Evolutionary conservation across 805 yeast genomes (phyloP), one percentile per base, ranked within the genome.

Genomic region (Pichia californica): DNA sequence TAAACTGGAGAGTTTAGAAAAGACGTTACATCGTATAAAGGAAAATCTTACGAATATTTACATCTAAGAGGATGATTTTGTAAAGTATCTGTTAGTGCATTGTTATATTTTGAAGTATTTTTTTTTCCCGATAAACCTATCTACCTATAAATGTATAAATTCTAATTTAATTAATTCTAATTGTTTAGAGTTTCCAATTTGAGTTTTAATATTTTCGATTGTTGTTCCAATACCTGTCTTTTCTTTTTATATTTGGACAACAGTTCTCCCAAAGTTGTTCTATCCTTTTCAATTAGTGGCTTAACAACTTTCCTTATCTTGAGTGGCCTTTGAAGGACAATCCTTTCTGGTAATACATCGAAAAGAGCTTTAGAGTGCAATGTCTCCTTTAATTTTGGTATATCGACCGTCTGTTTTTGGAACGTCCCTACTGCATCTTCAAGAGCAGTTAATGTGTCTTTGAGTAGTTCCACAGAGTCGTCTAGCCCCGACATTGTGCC

Each of bases 1-100:
- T 5, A 83, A 83, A 53, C 64, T 83, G 47, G 82, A 73, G 43
- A 74, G 81, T 36, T 61, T 83, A 32, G 86, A 82, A 55, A 71
- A 71, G 46, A 60, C 70, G 38, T 61, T 74, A 19, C 56, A 66
- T 45, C 62, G 69, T 16, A 41, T 57, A 8, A 31, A 47, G 20
- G 58, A 53, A 21, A 58, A 58, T 34, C 26, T 44, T 7, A 25
- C 31, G 4, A 44, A 40, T 19, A 30, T 44, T 6, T 39, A 44
- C 18, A 20, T 16, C 7, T 31, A 9, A 15, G 25, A 21, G 25
- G 5, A 21, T 21, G 25, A 21, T 5, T 21, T 8, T 21, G 25
- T n/a, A n/a, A n/a, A 21, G 25, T 21, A 21, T 21, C 7, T 6
- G 25, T n/a, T n/a, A n/a, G n/a, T n/a, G n/a, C n/a, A n/a, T n/a